These are phyloP conservation scores for Yarrowia deformans DNA, from an alignment of 805 yeast species.

Conservation along the genomic window DNA sequence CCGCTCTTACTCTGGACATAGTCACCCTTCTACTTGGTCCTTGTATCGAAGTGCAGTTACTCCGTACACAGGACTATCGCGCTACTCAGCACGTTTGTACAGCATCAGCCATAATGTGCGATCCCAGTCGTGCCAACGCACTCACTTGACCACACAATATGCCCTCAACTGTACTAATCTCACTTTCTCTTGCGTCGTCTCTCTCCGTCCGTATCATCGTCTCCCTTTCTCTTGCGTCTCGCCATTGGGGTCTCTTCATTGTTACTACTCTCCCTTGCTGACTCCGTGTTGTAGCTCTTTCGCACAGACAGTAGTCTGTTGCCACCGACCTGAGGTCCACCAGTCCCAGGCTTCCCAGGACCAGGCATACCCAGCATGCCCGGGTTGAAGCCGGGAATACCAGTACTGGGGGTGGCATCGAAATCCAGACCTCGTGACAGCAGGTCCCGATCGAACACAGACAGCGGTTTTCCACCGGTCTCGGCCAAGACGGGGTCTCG, in stretches of 20 bases:
- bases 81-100: conserved; percentile 1
- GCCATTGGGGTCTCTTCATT: conserved; percentile 35
- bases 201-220: conserved; percentile 31
- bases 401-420: conserved; percentile 69
- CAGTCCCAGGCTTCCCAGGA: conserved; percentile 18
- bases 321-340: conserved; percentile 12
- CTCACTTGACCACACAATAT: not conserved
- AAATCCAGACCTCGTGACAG: conserved; percentile 62
- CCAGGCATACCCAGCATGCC: conserved; percentile 54
- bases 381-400: conserved; percentile 79
- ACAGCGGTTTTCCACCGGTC: conserved; percentile 54
- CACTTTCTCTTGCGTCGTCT: conserved; percentile 30
- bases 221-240: conserved; percentile 25
- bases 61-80: not conserved
- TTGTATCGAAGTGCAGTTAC: too few relatives aligned
- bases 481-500: conserved; percentile 44
- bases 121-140: too few relatives aligned
- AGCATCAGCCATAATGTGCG: not conserved
- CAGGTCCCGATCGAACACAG: conserved; percentile 59
- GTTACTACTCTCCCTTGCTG: conserved; percentile 34
- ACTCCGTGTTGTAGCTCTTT: conserved; percentile 24
- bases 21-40: not conserved
- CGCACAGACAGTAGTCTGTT: conserved; percentile 26
- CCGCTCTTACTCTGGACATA: too few relatives aligned
- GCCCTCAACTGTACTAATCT: conserved; percentile 9